Percentiles rank a stretch among this genome's conserved stretches.
These are phyloP conservation scores for Talaromyces sp. DNA, from an alignment of 2,329 filamentous ascomycete species.

Conservation along the genomic window DNA sequence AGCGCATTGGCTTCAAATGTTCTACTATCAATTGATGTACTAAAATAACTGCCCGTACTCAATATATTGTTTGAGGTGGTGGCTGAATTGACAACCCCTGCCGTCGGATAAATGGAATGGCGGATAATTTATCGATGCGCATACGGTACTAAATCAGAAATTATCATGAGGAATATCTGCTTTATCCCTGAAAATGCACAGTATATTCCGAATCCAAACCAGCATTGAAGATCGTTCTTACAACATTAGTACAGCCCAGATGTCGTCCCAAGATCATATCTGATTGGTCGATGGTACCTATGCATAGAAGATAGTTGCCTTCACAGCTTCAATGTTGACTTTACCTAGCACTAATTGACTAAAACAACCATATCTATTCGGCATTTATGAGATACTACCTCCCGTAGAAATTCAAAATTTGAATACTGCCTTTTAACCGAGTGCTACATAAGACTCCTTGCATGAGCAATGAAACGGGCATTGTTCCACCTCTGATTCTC, in stretches of 20 bases:
- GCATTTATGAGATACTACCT: too few relatives aligned
- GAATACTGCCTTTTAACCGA: background rate
- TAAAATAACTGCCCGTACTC: too few relatives aligned
- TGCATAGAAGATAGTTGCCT: background rate
- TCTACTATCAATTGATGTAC: too few relatives aligned
- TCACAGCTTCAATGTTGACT: too few relatives aligned
- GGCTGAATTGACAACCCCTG: background rate
- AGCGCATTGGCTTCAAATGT: too few relatives aligned
- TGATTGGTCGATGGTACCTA: background rate
- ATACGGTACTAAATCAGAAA: background rate
- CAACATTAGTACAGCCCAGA: too few relatives aligned
- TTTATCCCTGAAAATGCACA: background rate
- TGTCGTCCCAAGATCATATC: background rate
- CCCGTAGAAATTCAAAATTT: too few relatives aligned
- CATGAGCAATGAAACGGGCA: background rate
- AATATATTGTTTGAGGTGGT: background rate
- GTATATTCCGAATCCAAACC: background rate
- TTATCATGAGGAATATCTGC: background rate
- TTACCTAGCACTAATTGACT: background rate
- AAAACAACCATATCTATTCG: background rate
- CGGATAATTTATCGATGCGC: background rate
- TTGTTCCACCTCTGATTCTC: conserved; percentile 4
- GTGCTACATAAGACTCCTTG: background rate
- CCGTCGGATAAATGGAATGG: background rate
- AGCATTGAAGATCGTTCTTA: background rate